Evolutionary conservation across 2,329 filamentous ascomycete genomes (phyloP), one percentile per base, ranked within the genome.

Genomic region (Trichoderma sp.): DNA sequence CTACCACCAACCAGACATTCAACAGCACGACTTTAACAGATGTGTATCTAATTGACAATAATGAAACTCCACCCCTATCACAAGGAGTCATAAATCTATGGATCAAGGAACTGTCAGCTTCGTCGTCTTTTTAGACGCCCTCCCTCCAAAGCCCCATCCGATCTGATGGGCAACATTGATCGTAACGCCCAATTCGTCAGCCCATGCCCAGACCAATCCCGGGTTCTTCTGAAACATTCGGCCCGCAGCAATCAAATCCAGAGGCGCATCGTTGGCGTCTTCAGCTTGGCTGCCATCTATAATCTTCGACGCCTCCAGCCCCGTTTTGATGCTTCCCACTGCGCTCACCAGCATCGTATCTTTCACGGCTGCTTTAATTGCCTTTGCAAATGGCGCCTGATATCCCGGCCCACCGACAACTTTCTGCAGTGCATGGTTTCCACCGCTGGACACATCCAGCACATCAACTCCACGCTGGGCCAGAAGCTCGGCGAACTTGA

Each of bases 381-480:
- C 83, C 75, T 90, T 87, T 0, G 92, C 88, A 72, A 93, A 90
- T 0, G 85, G 87, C 0, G 86, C 89, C 78, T 95, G 92, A 80
- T 93, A 94, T 0, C 84, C 90, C 0, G 89, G 88, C 0, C 86
- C 87, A 2, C 80, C 76, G 68, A 89, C 86, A 73, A 89, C 87
- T 4, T 59, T 59, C 21, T 59, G 56, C 59, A 78, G 75, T 0
- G 83, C 78, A 74, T 93, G 87, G 56, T 86, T 86, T 4, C 91
- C 92, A 0, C 88, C 91, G 3, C 85, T 86, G 1, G 87, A 90
- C 10, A 94, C 86, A 74, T 96, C 93, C 1, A 96, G 80, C 1
- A 96, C 81, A 76, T 96, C 92, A 3, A 95, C 87, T 2, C 92
- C 92, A 14, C 80, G 82, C 1, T 87, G 85, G 0, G 89, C 89